Evolutionary conservation across 257 asterid genomes (phyloP).

Genomic region (Cruciata laevipes): DNA sequence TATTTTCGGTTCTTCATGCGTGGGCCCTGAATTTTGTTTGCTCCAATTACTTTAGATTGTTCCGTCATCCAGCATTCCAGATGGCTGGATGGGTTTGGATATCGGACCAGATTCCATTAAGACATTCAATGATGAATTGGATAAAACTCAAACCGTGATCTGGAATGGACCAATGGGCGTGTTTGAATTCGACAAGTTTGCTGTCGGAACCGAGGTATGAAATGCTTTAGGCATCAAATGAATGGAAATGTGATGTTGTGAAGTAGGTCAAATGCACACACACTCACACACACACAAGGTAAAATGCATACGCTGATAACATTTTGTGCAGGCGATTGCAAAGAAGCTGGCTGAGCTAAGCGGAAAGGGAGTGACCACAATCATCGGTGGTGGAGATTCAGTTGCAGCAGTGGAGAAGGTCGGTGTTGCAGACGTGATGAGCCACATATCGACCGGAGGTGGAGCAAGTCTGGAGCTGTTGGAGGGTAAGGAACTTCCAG

Average conservation of each 20-base stretch:
- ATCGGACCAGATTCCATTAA: constrained; percentile 79
- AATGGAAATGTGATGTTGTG: neutral
- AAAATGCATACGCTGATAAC: constrained; percentile 3
- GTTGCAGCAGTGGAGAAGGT: constrained; percentile 93
- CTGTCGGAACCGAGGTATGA: constrained; percentile 71
- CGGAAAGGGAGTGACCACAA: constrained; percentile 77
- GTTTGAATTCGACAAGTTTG: constrained; percentile 85
- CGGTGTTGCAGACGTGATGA: constrained; percentile 76
- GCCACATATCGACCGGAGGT: constrained; percentile 94
- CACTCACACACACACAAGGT: neutral
- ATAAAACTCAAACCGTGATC: constrained; percentile 66
- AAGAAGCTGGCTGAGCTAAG: constrained; percentile 80
- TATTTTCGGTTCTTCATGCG: neutral
- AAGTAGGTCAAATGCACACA: neutral
- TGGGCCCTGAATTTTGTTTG: neutral
- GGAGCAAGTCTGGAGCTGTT: constrained; percentile 94
- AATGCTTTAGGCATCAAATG: neutral
- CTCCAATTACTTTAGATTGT: constrained; percentile 41
- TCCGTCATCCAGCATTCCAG: constrained; percentile 70
- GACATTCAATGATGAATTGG: constrained; percentile 70
- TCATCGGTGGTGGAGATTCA: constrained; percentile 91
- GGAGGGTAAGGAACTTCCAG: constrained; percentile 83
- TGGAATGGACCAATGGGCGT: constrained; percentile 99
- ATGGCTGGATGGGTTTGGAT: constrained; percentile 92
- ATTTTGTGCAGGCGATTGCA: constrained; percentile 48